These are phyloP conservation scores for Phaeosphaeria sp. DNA, from an alignment of 2,329 filamentous ascomycete genomes.

Conservation along the genomic window DNA sequence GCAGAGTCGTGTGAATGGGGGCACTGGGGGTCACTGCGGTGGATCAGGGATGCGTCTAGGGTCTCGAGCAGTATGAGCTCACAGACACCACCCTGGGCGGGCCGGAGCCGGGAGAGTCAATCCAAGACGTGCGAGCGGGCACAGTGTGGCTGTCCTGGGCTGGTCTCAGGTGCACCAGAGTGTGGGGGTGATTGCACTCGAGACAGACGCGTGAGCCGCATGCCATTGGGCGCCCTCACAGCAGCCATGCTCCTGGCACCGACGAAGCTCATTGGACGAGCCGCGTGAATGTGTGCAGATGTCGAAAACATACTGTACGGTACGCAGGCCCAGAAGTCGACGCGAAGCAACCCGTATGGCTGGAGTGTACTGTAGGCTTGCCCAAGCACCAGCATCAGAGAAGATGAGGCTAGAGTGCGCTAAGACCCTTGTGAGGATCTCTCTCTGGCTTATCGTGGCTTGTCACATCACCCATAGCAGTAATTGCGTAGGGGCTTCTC, in stretches of 20 bases:
- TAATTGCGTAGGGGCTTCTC: constrained; percentile 17
- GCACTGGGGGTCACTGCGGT: constrained; percentile 32
- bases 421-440: constrained; percentile 34
- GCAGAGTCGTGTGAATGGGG: constrained; percentile 26
- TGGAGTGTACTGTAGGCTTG: background rate
- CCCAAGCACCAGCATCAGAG: background rate
- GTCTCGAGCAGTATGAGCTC: constrained; percentile 20
- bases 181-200: constrained; percentile 38
- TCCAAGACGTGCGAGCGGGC: constrained; percentile 35
- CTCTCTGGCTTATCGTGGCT: constrained; percentile 25
- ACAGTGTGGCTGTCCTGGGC: constrained; percentile 34
- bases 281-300: background rate
- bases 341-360: background rate
- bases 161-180: constrained; percentile 38
- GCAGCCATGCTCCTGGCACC: constrained; percentile 9
- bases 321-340: background rate
- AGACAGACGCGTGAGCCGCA: constrained; percentile 34
- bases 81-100: constrained; percentile 29
- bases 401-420: constrained; percentile 2
- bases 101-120: constrained; percentile 32
- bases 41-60: constrained; percentile 37
- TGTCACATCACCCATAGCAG: constrained; percentile 3
- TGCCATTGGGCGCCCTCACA: constrained; percentile 29
- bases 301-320: background rate
- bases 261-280: constrained; percentile 16